Evolutionary conservation across 148 eudicot species (phyloP).

Genomic region (Pouteria glomerata): DNA sequence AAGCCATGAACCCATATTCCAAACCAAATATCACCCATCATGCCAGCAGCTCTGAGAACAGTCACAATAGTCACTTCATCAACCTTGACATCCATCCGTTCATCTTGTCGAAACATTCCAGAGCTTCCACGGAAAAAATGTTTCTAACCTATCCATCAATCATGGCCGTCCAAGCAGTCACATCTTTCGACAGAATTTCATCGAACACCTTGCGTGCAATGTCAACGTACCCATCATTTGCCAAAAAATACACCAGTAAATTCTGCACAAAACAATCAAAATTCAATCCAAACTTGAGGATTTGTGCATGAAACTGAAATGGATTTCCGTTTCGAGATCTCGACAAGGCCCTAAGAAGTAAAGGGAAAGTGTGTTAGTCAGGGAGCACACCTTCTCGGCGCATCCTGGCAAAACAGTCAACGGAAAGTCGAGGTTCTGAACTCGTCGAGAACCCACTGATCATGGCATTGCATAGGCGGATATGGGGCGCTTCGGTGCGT

Average conservation of each 20-base stretch:
- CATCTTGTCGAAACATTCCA: slow-evolving; percentile 21
- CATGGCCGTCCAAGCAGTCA: slow-evolving; percentile 18
- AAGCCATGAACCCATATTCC: slow-evolving; percentile 31
- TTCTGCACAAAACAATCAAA: slow-evolving; percentile 21
- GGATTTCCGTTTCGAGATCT: not conserved
- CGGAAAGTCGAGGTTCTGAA: slow-evolving; percentile 6
- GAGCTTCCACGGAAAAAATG: not conserved
- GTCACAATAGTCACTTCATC: slow-evolving; percentile 20
- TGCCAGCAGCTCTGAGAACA: slow-evolving; percentile 18
- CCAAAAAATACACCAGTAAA: slow-evolving; percentile 16
- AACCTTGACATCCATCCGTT: not conserved
- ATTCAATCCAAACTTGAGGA: slow-evolving; percentile 13
- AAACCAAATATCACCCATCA: slow-evolving; percentile 21
- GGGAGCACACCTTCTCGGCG: slow-evolving; percentile 19
- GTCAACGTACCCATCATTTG: slow-evolving; percentile 15
- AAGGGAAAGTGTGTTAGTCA: slow-evolving; percentile 28
- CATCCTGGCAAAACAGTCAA: slow-evolving; percentile 13
- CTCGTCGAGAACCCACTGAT: slow-evolving; percentile 11
- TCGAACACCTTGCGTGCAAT: slow-evolving; percentile 20
- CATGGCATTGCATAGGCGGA: slow-evolving; percentile 11
- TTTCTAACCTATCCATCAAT: slow-evolving; percentile 20
- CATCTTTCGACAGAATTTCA: slow-evolving; percentile 12
- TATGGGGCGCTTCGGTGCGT: slow-evolving; percentile 3
- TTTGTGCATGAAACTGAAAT: slow-evolving; percentile 13
- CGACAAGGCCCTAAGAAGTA: slow-evolving; percentile 22